Conservation (phyloP, 176 grass and related monocot genomes). For the barley (Hordeum vulgare) region MorexV3_pseudomolecules_assembly NC_058524.1:497350528-497351027, state of each 20-base stretch:
- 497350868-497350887: not conserved
- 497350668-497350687: too few species aligned
- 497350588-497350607: not conserved
- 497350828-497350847: too few species aligned
- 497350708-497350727: too few species aligned
- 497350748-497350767: too few species aligned
- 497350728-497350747: too few species aligned
- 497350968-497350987: not conserved
- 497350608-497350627: not conserved
- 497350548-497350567: not conserved
- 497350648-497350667: too few species aligned
- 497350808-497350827: not conserved
- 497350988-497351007: too few species aligned
- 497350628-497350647: too few species aligned
- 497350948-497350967: constrained; percentile 1
- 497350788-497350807: not conserved
- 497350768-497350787: too few species aligned
- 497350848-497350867: not conserved
- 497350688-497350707: too few species aligned
- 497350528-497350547: too few species aligned
- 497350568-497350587: not conserved
- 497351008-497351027: not conserved
- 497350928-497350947: constrained; percentile 58
- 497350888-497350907: constrained; percentile 50
- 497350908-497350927: constrained; percentile 61